These are phyloP conservation scores for Penicillium sp. DNA, from an alignment of 2,329 filamentous ascomycete species.

Conservation along the genomic window DNA sequence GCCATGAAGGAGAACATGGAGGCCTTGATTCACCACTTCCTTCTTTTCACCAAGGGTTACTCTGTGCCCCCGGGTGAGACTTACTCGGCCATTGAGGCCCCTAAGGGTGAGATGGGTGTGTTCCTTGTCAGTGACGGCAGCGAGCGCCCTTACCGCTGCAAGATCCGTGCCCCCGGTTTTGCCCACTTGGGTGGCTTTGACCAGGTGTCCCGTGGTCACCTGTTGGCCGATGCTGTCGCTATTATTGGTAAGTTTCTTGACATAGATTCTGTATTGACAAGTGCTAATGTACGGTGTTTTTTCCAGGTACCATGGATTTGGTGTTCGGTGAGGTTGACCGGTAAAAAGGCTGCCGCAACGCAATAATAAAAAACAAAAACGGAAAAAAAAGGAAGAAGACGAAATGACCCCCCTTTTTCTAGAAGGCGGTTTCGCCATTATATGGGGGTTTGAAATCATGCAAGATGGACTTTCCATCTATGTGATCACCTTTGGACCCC, in stretches of 20 bases:
- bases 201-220: conserved; percentile 85
- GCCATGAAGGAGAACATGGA: conserved; percentile 99
- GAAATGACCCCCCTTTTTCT: conserved; percentile 18
- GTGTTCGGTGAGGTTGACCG: conserved; percentile 74
- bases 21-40: conserved; percentile 97
- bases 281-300: conserved; percentile 14
- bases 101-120: conserved; percentile 99
- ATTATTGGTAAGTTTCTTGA: conserved; percentile 65
- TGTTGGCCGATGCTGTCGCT: conserved; percentile 93
- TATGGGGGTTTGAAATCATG: conserved; percentile 12
- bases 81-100: conserved; percentile 97
- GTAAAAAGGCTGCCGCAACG: conserved; percentile 33
- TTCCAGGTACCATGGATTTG: conserved; percentile 70
- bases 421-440: conserved; percentile 19
- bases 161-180: conserved; percentile 95
- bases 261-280: background rate
- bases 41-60: conserved; percentile 98
- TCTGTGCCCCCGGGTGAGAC: conserved; percentile 96
- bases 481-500: conserved; percentile 21
- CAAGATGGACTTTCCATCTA: conserved; percentile 12
- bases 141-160: conserved; percentile 95
- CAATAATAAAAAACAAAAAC: conserved; percentile 21
- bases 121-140: conserved; percentile 94
- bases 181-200: conserved; percentile 94
- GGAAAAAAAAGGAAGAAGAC: conserved; percentile 22